Evolutionary conservation across 1,139 yeast species (phyloP).

Genomic region (Lodderomyces parapsilosis): DNA sequence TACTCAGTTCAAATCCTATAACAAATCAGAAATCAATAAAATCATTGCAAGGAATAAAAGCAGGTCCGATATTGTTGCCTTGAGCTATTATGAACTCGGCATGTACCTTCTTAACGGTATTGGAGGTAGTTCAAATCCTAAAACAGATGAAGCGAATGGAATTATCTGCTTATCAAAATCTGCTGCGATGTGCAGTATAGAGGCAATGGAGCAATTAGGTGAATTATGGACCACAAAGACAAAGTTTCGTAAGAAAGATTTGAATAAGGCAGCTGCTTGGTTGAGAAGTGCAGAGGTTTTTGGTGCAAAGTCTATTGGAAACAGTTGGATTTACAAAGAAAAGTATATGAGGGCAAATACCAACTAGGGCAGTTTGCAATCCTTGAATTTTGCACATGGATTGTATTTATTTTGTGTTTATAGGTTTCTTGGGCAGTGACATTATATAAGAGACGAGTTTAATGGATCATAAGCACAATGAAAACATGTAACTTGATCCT

Average conservation of each 20-base stretch:
- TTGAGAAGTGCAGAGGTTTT: conserved; percentile 63
- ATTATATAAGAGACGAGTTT: no score
- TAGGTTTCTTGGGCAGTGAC: no score
- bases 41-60: conserved; percentile 25
- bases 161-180: conserved; percentile 62
- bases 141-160: conserved; percentile 56
- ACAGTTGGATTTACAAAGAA: conserved; percentile 76
- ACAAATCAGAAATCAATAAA: conserved; percentile 27
- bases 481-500: no score
- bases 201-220: conserved; percentile 73
- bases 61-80: conserved; percentile 30
- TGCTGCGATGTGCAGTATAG: conserved; percentile 66
- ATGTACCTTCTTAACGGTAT: conserved; percentile 57
- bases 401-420: no score
- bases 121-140: conserved; percentile 40
- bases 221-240: conserved; percentile 64
- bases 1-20: conserved; percentile 25
- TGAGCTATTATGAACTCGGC: conserved; percentile 57
- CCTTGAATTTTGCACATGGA: no score
- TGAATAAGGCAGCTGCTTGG: conserved; percentile 68
- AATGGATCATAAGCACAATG: no score
- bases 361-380: background rate
- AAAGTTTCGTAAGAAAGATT: conserved; percentile 55
- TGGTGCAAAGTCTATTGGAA: conserved; percentile 67
- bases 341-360: conserved; percentile 45